These are phyloP conservation scores for Aspergillus amoenus DNA, from an alignment of 2,329 filamentous ascomycete genomes.

Conservation along the genomic window DNA sequence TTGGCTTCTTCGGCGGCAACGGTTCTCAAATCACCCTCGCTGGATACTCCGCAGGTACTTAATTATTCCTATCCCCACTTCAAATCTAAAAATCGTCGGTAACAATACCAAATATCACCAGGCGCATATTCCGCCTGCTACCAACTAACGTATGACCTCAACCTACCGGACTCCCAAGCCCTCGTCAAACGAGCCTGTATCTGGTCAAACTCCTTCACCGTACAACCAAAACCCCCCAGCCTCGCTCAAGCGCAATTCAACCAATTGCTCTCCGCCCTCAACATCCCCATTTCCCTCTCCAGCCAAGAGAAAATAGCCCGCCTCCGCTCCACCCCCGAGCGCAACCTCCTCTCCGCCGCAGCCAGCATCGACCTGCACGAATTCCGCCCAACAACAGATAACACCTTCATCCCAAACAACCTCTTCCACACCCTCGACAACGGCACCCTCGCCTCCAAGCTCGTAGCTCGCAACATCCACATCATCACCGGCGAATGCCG, in stretches of 20 bases:
- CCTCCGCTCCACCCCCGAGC: slow-evolving; percentile 43
- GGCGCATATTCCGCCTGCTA: slow-evolving; percentile 57
- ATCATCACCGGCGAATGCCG: slow-evolving; percentile 56
- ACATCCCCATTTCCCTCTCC: slow-evolving; percentile 43
- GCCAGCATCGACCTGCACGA: slow-evolving; percentile 49
- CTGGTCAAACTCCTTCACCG: slow-evolving; percentile 54
- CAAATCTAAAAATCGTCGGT: not conserved
- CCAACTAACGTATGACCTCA: slow-evolving; percentile 58
- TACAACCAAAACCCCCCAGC: slow-evolving; percentile 51
- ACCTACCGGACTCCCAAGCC: slow-evolving; percentile 45
- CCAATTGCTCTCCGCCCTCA: slow-evolving; percentile 47
- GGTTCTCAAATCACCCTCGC: slow-evolving; percentile 52
- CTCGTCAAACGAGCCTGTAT: slow-evolving; percentile 55
- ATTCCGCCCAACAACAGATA: slow-evolving; percentile 55
- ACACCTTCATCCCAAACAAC: slow-evolving; percentile 45
- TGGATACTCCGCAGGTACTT: slow-evolving; percentile 55
- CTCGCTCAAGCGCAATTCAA: slow-evolving; percentile 55
- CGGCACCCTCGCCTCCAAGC: slow-evolving; percentile 47
- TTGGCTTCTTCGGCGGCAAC: slow-evolving; percentile 53
- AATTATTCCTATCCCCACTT: not conserved
- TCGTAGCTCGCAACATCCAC: slow-evolving; percentile 47
- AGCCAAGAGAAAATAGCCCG: slow-evolving; percentile 46
- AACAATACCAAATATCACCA: slow-evolving; percentile 16
- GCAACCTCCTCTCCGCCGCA: slow-evolving; percentile 45
- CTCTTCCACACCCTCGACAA: slow-evolving; percentile 50